Evolutionary conservation across 805 yeast species (phyloP), one percentile per base, ranked within the genome.

Genomic region (Yamadazyma phyllophila): DNA sequence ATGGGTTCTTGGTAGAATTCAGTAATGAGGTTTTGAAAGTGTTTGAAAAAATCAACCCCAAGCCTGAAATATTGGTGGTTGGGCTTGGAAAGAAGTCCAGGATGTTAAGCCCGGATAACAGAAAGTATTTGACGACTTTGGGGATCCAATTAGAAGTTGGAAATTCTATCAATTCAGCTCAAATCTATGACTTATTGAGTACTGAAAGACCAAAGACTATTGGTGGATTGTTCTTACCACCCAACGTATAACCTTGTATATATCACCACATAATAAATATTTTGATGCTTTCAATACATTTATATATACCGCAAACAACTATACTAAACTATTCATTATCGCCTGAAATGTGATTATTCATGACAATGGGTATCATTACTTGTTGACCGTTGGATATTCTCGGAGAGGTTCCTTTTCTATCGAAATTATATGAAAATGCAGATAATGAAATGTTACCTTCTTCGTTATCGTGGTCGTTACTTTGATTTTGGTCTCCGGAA

Each of bases 161-260:
- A 26, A 85, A 81, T 57, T 84, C 74, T 9, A 56, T 71, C 50
- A 78, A 78, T 52, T 86, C 88, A 0, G 91, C 86, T 10, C 76
- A 78, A 51, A 82, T 78, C 50, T 88, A 78, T 64, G 92, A 88
- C 56, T 63, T 88, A 36, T 65, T 88, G 47, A 90, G 92, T 1
- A 85, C 92, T 0, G 96, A 88, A 59, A 71, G 96, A 53, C 88
- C 91, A 0, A 68, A 73, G 20, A 82, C 81, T 27, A 81, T 88
- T n/a, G 90, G 82, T 1, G 94, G 87, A 0, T 65, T 88, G 27
- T 66, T 88, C 40, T 66, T 88, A 36, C 88, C 95, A 16, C 87
- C 92, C 2, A 77, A 82, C 50, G 61, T 81, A 50, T 79, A 62
- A 49, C 10, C 17, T 12, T 34, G 26, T 8, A 14, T 37, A 15